A percentile compares a stretch with the other conserved stretches of the same genome.
phyloP scores from a whole-genome alignment of 352 stramenopile genomes.

The Phytophthora idaei region DNA sequence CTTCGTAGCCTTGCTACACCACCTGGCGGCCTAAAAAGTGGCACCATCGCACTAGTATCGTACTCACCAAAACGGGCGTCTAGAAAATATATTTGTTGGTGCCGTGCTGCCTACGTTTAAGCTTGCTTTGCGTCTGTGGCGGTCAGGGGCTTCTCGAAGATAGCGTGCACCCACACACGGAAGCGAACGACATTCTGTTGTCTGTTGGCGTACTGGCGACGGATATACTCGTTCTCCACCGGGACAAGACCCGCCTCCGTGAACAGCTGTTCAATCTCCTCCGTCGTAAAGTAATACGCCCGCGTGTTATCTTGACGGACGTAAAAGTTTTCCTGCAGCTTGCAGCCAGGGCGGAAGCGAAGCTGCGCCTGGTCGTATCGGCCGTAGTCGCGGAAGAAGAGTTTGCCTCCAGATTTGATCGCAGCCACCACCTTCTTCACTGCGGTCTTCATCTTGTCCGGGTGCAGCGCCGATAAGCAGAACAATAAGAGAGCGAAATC shows the following conservation, averaged over 20 bases:
- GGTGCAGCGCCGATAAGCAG: constrained; percentile 92
- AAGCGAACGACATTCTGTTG: constrained; percentile 87
- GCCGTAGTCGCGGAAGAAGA: constrained; percentile 96
- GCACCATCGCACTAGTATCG: background rate
- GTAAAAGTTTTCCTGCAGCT: constrained; percentile 96
- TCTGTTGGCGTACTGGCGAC: constrained; percentile 87
- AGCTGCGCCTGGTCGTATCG: constrained; percentile 96
- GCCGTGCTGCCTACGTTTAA: background rate
- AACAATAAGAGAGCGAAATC: constrained; percentile 88
- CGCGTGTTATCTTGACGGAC: constrained; percentile 95
- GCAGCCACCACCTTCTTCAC: constrained; percentile 88
- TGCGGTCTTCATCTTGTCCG: constrained; percentile 84
- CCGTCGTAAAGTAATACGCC: constrained; percentile 95
- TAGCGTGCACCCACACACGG: constrained; percentile 87
- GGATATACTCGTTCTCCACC: constrained; percentile 88
- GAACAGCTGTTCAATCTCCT: constrained; percentile 78
- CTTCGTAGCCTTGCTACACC: constrained; percentile 65
- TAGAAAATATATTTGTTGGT: constrained; percentile 25
- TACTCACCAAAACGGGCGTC: constrained; percentile 12
- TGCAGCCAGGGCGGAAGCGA: constrained; percentile 87
- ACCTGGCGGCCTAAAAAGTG: constrained; percentile 36
- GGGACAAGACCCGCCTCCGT: constrained; percentile 57
- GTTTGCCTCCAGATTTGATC: constrained; percentile 76
- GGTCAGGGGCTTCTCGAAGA: constrained; percentile 80
- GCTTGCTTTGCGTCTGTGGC: constrained; percentile 6